Conservation (phyloP, 371 early-diverging fungal species). For the Rhizomucor miehei region DNA sequence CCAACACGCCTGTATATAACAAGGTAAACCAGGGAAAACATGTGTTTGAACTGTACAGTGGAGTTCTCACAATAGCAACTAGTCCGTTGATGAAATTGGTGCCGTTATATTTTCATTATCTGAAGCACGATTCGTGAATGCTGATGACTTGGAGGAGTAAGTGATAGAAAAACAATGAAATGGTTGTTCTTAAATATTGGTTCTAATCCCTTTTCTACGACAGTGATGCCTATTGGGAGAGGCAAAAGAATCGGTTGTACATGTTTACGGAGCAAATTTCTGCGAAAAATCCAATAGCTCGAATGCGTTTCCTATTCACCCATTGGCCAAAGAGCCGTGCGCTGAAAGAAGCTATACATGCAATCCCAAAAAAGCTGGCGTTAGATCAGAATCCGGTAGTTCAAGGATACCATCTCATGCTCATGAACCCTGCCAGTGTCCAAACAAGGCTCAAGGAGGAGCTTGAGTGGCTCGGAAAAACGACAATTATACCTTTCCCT, state of each 20-base stretch:
- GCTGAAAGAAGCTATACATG: slow-evolving; percentile 9
- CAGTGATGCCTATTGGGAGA: slow-evolving; percentile 25
- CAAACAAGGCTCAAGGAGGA: slow-evolving; percentile 21
- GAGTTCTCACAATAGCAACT: not conserved
- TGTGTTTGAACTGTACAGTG: not conserved
- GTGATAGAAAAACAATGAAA: not conserved
- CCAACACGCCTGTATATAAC: slow-evolving; percentile 2
- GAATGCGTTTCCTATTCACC: slow-evolving; percentile 26
- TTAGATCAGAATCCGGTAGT: slow-evolving; percentile 11
- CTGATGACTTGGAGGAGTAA: slow-evolving; percentile 18
- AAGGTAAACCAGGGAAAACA: too few relatives aligned
- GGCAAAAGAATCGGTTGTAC: slow-evolving; percentile 18
- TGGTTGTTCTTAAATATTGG: not conserved
- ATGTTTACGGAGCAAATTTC: slow-evolving; percentile 11
- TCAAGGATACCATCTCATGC: slow-evolving; percentile 25
- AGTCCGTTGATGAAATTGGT: slow-evolving; percentile 23
- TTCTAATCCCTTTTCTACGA: too few relatives aligned
- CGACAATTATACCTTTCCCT: slow-evolving; percentile 3
- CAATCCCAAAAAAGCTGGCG: slow-evolving; percentile 23
- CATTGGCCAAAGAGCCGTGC: slow-evolving; percentile 25
- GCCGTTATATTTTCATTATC: slow-evolving; percentile 33
- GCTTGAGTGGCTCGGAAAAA: slow-evolving; percentile 27
- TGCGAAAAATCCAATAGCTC: slow-evolving; percentile 16
- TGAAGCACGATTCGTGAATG: slow-evolving; percentile 10
- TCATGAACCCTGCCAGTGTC: slow-evolving; percentile 34